Evolutionary conservation across 345 rosid genomes (phyloP).

Genomic region (Clarkia xantiana): DNA sequence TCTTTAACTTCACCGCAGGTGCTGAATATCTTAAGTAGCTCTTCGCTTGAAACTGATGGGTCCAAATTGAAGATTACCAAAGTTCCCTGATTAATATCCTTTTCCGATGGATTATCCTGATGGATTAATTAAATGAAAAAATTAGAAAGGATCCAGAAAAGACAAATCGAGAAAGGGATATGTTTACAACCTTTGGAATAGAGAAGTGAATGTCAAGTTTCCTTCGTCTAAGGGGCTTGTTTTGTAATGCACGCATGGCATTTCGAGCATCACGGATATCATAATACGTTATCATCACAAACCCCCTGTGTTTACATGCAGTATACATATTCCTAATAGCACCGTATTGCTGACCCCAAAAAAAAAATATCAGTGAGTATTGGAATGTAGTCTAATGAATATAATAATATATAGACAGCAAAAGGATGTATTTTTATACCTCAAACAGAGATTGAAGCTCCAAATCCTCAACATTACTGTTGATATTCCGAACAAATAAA

Average conservation of each 20-base stretch:
- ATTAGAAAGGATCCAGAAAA: background rate
- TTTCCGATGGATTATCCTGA: constrained; percentile 91
- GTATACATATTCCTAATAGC: constrained; percentile 85
- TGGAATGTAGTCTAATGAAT: background rate
- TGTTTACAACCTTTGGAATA: constrained; percentile 62
- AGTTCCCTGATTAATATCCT: constrained; percentile 91
- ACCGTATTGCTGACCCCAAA: constrained; percentile 62
- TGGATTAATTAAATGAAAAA: background rate
- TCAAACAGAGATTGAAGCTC: constrained; percentile 78
- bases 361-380: background rate
- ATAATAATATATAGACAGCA: background rate
- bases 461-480: constrained; percentile 83
- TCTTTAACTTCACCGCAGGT: constrained; percentile 90
- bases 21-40: constrained; percentile 66
- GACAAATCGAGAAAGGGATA: background rate
- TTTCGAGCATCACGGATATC: constrained; percentile 85
- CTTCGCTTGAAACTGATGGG: constrained; percentile 72
- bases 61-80: constrained; percentile 90
- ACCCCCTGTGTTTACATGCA: constrained; percentile 93
- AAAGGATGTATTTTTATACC: constrained; percentile 23
- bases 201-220: constrained; percentile 92
- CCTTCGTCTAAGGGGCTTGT: constrained; percentile 78
- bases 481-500: constrained; percentile 80
- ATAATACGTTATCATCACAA: constrained; percentile 91
- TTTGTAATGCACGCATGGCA: constrained; percentile 86